Percentiles rank a stretch among this genome's conserved stretches.
Evolutionary conservation across 805 yeast species (phyloP).

Genomic region (Ogataea polymorpha): DNA sequence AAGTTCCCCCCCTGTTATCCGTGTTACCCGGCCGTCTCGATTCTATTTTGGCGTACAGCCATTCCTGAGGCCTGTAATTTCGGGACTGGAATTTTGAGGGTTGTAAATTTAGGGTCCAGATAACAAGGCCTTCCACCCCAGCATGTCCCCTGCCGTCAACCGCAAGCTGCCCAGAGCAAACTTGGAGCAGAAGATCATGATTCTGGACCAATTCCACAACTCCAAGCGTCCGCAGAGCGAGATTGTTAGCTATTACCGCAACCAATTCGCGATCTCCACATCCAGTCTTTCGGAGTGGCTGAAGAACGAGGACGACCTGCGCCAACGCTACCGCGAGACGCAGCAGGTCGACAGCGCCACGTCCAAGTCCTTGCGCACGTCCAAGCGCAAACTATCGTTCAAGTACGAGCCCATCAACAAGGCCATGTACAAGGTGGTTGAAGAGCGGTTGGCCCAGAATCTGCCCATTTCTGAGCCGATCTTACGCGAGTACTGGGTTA

Average conservation of each 20-base stretch:
- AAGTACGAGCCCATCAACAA: conserved; percentile 57
- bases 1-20: conserved; percentile 4
- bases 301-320: conserved; percentile 47
- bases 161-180: conserved; percentile 46
- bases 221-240: conserved; percentile 53
- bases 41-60: neutral
- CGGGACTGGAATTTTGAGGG: conserved; percentile 4
- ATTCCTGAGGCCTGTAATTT: conserved; percentile 3
- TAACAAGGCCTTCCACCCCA: conserved; percentile 1
- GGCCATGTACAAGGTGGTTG: conserved; percentile 56
- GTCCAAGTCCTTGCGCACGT: conserved; percentile 24
- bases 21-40: conserved; percentile 8
- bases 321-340: conserved; percentile 41
- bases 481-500: conserved; percentile 53
- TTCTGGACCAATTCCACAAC: conserved; percentile 48
- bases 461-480: conserved; percentile 54
- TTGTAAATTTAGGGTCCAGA: conserved; percentile 1
- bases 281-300: conserved; percentile 62
- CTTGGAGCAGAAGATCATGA: conserved; percentile 55
- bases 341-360: conserved; percentile 23
- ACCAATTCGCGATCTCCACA: conserved; percentile 53
- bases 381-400: conserved; percentile 46
- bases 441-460: conserved; percentile 39
- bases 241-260: conserved; percentile 51
- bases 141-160: conserved; percentile 10